These are phyloP conservation scores for Trypanosoma mega DNA, from an alignment of 208 protist genomes.

Conservation along the genomic window DNA sequence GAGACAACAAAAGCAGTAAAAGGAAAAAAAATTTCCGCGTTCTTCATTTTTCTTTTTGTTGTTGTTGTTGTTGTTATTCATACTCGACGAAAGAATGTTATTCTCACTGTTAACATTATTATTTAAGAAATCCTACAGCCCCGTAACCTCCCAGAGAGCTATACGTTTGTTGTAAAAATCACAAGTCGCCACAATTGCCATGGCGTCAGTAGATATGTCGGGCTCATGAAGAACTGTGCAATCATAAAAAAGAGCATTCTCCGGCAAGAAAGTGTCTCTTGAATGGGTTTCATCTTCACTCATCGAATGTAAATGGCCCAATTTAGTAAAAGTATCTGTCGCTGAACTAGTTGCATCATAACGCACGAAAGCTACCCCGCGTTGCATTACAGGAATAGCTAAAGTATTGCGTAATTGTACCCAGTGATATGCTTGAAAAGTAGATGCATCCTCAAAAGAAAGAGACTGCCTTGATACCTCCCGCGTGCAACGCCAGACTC, in stretches of 20 bases:
- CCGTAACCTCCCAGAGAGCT: slow-evolving; percentile 50
- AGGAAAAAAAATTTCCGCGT: background rate
- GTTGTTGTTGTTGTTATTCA: background rate
- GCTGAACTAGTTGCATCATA: slow-evolving; percentile 42
- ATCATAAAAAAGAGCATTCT: slow-evolving; percentile 75
- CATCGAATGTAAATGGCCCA: slow-evolving; percentile 15
- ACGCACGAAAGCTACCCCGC: slow-evolving; percentile 66
- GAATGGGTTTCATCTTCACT: background rate
- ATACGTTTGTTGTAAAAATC: slow-evolving; percentile 82
- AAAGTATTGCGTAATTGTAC: slow-evolving; percentile 51
- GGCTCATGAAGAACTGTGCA: slow-evolving; percentile 39
- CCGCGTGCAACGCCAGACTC: slow-evolving; percentile 76
- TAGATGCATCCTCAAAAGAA: background rate
- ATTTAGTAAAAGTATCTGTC: slow-evolving; percentile 40
- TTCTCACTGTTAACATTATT: slow-evolving; percentile 2
- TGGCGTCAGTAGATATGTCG: background rate
- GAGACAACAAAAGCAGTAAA: too few relatives aligned
- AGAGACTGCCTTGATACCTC: slow-evolving; percentile 27
- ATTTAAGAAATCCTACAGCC: slow-evolving; percentile 5
- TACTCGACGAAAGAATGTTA: too few relatives aligned
- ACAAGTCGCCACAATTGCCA: slow-evolving; percentile 45
- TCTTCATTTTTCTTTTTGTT: slow-evolving; percentile 2
- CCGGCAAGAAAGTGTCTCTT: slow-evolving; percentile 13
- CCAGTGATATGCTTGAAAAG: slow-evolving; percentile 25
- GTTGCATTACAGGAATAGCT: slow-evolving; percentile 82